Base-by-base conservation (phyloP, 768 basidiomycete species). In the Trametopsis cervina region DNA sequence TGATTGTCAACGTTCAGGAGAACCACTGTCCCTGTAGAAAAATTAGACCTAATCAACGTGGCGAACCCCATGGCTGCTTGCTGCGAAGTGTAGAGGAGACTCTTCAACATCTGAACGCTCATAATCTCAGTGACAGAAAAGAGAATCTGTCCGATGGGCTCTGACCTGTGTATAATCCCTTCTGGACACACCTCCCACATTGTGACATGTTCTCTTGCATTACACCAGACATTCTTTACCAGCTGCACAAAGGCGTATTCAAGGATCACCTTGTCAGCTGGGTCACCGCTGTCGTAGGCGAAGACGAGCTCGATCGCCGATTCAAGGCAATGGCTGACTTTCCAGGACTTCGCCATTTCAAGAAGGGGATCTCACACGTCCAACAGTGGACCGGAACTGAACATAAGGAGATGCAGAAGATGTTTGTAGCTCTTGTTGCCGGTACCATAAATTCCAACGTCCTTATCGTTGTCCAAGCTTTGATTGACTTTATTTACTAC, bases 201-300 rank as follows among this genome's bases (percentile, higher is more conserved):
- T 46, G 52, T 21, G 43, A 76, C 51, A 74, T 76, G 15, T 72
- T 69, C 52, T 4, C 40, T 0, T 62, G 50, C 21, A 51, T 74
- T 25, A 69, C 66, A 1, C 63, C 66, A 15, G 58, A 72, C 58
- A 33, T 73, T n/a, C 66, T 75, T 18, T 73, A 77, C 48, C 70
- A 74, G 51, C 60, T 76, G 0, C 66, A 76, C 57, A 70, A 76
- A 51, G 74, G 74, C 0, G 50, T 73, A 2, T 70, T 74, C 60
- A 70, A 72, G 36, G 67, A 73, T 38, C 73, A 73, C 42, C 44
- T 71, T 11, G 55, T 65, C 1, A 60, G 53, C 2, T 75, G 73
- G 73, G 61, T 54, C 12, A 56, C 56, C 3, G n/a, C 5, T 9
- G 23, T 55, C 3, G 38, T 57, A 15, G 49, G 53, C 2, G 40